Evolutionary conservation across 805 yeast species (phyloP), one percentile per base, ranked within the genome.

Genomic region (Candida loeiensis): DNA sequence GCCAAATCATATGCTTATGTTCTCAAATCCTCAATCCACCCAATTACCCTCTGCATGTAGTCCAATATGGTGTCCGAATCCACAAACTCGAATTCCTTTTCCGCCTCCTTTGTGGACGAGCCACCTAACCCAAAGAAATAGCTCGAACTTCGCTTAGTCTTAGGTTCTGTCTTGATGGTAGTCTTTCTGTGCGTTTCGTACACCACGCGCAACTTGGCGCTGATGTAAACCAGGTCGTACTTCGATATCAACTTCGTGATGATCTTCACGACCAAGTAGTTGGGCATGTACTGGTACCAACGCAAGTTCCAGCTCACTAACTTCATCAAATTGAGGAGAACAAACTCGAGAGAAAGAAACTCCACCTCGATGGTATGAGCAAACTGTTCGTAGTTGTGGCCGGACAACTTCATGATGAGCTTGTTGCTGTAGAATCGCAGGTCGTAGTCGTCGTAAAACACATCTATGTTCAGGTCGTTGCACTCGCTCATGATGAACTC

Each of bases 301-400:
- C 90, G 66, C 26, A 74, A 59, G 44, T 79, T 74, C 74, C 84
- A 85, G 41, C 85, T 74, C 16, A 80, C 63, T 21, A 75, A 59
- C 46, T 74, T 73, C 44, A 77, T 63, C 25, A 17, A 57, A 26
- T 55, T 51, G 15, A 66, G 50, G 29, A 68, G 45, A 2, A 68
- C 48, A 24, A 59, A 61, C 34, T 66, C 72, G 13, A 68, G 35
- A 1, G 61, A 40, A 17, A 68, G 52, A 36, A 55, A 60, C 4
- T 64, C 64, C 12, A 47, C 37, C 14, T 52, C 58, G 27, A 64
- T 53, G 6, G 54, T 47, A 9, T 45, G 49, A 5, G 47, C 46
- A 29, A 60, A 64, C 14, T 51, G 53, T 15, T 49, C 50, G 32
- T 48, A 51, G 13, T 44, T 42, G n/a, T 45, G 34, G 4, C 49